Evolutionary conservation across 179 eudicot genomes (phyloP).

Genomic region (Heliamphora pulchella): DNA sequence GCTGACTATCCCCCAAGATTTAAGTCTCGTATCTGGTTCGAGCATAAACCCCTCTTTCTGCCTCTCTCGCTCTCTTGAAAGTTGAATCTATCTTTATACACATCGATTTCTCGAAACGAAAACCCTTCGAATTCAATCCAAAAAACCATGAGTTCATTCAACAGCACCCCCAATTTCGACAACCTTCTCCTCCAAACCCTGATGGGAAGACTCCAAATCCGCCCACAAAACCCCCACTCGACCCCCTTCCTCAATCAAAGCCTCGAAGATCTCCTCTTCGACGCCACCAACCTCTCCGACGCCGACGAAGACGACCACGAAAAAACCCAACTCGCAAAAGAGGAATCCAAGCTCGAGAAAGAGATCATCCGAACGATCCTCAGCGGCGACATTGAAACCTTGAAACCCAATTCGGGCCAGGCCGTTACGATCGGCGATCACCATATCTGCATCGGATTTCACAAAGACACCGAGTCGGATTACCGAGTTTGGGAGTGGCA

Average conservation of each 20-base stretch:
- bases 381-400: slow-evolving; percentile 44
- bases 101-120: background rate
- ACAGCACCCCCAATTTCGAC: slow-evolving; percentile 61
- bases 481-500: slow-evolving; percentile 99
- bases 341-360: slow-evolving; percentile 74
- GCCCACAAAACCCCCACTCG: slow-evolving; percentile 30
- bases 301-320: slow-evolving; percentile 22
- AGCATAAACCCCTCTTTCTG: background rate
- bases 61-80: background rate
- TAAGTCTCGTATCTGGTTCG: background rate
- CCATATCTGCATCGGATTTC: slow-evolving; percentile 85
- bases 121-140: background rate
- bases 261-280: slow-evolving; percentile 69
- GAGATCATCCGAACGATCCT: slow-evolving; percentile 56
- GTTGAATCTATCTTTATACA: background rate
- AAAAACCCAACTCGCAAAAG: slow-evolving; percentile 54
- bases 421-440: slow-evolving; percentile 75
- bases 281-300: slow-evolving; percentile 40
- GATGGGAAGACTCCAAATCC: slow-evolving; percentile 59
- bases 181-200: slow-evolving; percentile 79
- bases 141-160: slow-evolving; percentile 49
- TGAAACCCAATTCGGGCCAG: slow-evolving; percentile 93
- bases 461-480: slow-evolving; percentile 59
- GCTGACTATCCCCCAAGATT: background rate
- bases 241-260: slow-evolving; percentile 41